Evolutionary conservation across 2,329 filamentous ascomycete genomes (phyloP).

Genomic region (Calonectria pauciramosa): DNA sequence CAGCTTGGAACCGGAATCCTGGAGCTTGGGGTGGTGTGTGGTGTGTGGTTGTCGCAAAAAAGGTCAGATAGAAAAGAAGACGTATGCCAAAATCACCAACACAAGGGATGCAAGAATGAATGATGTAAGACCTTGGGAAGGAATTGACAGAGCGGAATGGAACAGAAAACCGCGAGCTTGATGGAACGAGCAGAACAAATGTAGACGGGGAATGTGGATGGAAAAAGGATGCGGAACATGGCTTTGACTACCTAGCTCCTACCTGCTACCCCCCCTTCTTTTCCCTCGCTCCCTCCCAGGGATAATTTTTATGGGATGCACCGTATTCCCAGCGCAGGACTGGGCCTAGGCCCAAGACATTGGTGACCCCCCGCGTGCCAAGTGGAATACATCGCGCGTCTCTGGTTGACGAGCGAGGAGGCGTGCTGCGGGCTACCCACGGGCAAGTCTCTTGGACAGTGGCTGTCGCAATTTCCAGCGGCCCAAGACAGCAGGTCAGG

Average conservation of each 20-base stretch:
- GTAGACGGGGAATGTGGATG: neutral
- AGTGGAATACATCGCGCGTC: conserved; percentile 6
- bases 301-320: neutral
- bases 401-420: conserved; percentile 5
- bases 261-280: neutral
- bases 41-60: neutral
- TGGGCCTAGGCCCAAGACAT: neutral
- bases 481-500: conserved; percentile 3
- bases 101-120: neutral
- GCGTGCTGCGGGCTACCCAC: neutral
- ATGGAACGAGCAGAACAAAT: neutral
- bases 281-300: neutral
- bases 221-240: neutral
- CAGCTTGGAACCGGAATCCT: neutral
- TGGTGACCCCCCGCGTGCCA: neutral
- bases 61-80: neutral
- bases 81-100: neutral
- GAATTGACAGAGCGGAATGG: neutral
- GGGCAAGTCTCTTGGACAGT: neutral
- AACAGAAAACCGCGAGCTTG: neutral
- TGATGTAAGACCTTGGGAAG: neutral
- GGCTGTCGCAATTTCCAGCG: conserved; percentile 9
- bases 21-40: neutral
- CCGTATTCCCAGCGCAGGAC: neutral
- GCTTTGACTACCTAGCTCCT: neutral